Conservation (phyloP, 495 filamentous ascomycete species). For the Filosporella fistucella region DNA sequence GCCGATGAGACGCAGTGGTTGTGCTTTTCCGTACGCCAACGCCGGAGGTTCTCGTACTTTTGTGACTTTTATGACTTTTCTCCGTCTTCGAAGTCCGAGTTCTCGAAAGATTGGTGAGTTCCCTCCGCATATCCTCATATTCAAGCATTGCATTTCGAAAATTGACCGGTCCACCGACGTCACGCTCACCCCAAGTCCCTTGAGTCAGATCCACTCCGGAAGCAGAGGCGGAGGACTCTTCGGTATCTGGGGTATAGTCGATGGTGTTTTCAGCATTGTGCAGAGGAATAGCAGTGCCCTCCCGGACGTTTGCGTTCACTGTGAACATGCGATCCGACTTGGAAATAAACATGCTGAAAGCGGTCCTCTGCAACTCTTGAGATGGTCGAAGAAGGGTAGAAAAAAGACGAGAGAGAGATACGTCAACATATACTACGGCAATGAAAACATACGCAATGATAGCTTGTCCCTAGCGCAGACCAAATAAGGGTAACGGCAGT, state of each 20-base stretch:
- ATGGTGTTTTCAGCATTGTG: slow-evolving; percentile 15
- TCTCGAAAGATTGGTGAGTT: slow-evolving; percentile 56
- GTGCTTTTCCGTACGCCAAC: slow-evolving; percentile 8
- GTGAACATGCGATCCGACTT: slow-evolving; percentile 18
- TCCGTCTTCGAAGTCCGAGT: slow-evolving; percentile 41
- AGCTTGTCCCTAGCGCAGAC: no score
- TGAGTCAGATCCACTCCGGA: neutral
- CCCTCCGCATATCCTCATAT: slow-evolving; percentile 60
- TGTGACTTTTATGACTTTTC: slow-evolving; percentile 9
- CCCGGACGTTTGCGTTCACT: slow-evolving; percentile 9
- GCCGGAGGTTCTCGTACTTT: slow-evolving; percentile 11
- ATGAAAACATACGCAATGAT: no score
- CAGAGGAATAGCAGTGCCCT: slow-evolving; percentile 15
- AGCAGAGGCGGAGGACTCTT: neutral
- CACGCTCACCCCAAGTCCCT: slow-evolving; percentile 74
- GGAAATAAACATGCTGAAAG: slow-evolving; percentile 19
- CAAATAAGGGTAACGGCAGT: no score
- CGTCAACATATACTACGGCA: no score
- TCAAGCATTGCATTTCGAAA: slow-evolving; percentile 64
- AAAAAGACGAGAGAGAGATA: no score
- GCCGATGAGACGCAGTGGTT: neutral
- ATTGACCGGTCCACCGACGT: slow-evolving; percentile 57
- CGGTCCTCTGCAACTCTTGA: no score
- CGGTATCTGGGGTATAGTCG: neutral
- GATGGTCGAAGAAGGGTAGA: no score